phyloP scores from a whole-genome alignment of 1,284 basidiomycete genomes.

The Moesziomyces antarcticus region DNA sequence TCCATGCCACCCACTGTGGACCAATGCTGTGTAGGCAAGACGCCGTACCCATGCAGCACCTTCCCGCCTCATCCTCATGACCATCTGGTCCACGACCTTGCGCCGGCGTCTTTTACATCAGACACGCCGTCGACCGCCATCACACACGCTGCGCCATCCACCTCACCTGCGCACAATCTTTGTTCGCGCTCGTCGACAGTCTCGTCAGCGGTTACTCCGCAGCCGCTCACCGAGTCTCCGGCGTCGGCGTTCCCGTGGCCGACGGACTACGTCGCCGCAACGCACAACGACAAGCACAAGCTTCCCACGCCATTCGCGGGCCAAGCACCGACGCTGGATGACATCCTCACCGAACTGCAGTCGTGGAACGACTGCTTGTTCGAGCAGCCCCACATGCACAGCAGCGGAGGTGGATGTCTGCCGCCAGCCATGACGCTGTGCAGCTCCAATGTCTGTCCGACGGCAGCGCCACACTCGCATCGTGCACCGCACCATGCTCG shows the following conservation, averaged over 20 bases:
- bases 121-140: conserved; percentile 35
- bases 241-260: conserved; percentile 11
- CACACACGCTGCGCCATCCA: conserved; percentile 19
- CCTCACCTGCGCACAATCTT: conserved; percentile 8
- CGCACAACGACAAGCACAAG: conserved; percentile 16
- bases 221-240: conserved; percentile 19
- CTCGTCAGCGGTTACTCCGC: conserved; percentile 27
- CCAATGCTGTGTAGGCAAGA: conserved; percentile 31
- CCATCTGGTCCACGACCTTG: neutral
- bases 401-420: conserved; percentile 41
- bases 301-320: conserved; percentile 4
- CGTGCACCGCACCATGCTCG: neutral
- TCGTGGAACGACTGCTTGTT: conserved; percentile 40
- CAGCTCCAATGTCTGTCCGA: conserved; percentile 20
- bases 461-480: conserved; percentile 14
- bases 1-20: conserved; percentile 37
- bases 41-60: conserved; percentile 13
- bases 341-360: conserved; percentile 28
- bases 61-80: conserved; percentile 7
- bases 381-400: conserved; percentile 38
- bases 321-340: conserved; percentile 12
- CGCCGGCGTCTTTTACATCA: conserved; percentile 10
- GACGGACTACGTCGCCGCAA: conserved; percentile 5
- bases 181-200: conserved; percentile 29
- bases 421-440: conserved; percentile 44